Evolutionary conservation across 139 green algal genomes (phyloP).

Genomic region (Chlorella sp.): DNA sequence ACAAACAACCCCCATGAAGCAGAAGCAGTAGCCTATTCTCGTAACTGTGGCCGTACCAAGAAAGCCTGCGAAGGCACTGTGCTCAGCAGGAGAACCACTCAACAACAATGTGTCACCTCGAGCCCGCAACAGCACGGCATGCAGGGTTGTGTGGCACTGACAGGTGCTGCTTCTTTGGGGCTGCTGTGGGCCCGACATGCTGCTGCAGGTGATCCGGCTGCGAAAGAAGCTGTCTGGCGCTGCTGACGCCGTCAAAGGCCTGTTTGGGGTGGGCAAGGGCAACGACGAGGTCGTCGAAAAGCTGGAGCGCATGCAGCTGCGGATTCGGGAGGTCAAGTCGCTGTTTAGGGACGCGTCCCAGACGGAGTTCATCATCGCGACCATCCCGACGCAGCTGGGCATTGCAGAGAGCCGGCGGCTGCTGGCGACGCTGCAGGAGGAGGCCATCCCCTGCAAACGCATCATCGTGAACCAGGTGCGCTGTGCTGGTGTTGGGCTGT

Average conservation of each 20-base stretch:
- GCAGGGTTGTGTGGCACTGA: too few species aligned
- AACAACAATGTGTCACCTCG: too few species aligned
- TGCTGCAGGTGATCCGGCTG: too few species aligned
- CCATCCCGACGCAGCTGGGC: constrained; percentile 93
- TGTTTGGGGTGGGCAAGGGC: too few species aligned
- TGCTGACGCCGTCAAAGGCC: constrained; percentile 41
- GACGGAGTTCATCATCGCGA: constrained; percentile 95
- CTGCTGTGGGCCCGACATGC: too few species aligned
- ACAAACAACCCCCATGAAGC: too few species aligned
- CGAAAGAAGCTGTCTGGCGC: constrained; percentile 62
- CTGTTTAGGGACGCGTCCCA: constrained; percentile 80
- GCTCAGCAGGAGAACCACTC: too few species aligned
- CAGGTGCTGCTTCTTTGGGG: too few species aligned
- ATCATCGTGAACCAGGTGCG: constrained; percentile 93
- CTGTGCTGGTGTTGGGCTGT: neutral
- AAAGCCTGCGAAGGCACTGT: too few species aligned
- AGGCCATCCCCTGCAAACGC: constrained; percentile 85
- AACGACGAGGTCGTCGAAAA: constrained; percentile 63
- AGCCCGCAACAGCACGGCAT: too few species aligned
- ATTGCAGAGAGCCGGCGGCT: constrained; percentile 72
- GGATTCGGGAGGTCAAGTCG: constrained; percentile 61
- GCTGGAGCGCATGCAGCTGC: constrained; percentile 60
- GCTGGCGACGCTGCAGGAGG: constrained; percentile 52
- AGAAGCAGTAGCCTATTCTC: too few species aligned
- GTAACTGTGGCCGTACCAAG: too few species aligned